These are phyloP conservation scores for Blastobotrys illinoisensis DNA, from an alignment of 1,139 yeast genomes.

Conservation along the genomic window DNA sequence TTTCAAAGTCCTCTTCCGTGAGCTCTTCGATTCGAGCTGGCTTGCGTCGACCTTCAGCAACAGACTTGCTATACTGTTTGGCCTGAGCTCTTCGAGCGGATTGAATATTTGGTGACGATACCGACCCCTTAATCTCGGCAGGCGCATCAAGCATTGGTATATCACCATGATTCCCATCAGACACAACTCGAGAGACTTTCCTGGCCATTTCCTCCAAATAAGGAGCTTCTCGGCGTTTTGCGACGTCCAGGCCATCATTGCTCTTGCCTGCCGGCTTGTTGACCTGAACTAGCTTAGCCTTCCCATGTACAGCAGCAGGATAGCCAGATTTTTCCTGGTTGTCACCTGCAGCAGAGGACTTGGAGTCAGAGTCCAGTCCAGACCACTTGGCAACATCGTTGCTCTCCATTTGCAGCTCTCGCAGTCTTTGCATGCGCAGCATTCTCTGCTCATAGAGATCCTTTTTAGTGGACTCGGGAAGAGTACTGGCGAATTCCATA, in stretches of 20 bases:
- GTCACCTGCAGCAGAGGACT: neutral
- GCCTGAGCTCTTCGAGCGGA: neutral
- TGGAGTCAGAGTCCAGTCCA: slow-evolving; percentile 1
- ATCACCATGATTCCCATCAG: neutral
- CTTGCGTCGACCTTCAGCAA: neutral
- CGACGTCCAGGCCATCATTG: neutral
- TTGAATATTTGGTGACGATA: neutral
- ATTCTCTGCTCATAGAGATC: slow-evolving; percentile 27
- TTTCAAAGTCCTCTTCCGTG: neutral
- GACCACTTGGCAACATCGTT: slow-evolving; percentile 29
- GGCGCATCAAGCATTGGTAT: neutral
- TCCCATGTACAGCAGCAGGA: slow-evolving; percentile 18
- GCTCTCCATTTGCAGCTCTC: slow-evolving; percentile 30
- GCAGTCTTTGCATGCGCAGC: slow-evolving; percentile 25
- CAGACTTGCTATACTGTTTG: neutral
- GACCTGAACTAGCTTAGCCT: slow-evolving; percentile 22
- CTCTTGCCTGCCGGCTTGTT: slow-evolving; percentile 9
- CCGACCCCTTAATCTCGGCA: neutral
- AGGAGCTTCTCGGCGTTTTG: slow-evolving; percentile 6
- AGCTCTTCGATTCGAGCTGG: neutral
- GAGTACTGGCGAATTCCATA: slow-evolving; percentile 10
- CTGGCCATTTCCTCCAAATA: slow-evolving; percentile 13
- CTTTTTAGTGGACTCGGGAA: slow-evolving; percentile 17
- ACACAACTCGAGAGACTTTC: slow-evolving; percentile 9
- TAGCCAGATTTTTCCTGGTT: neutral